Base-by-base conservation (phyloP, 352 stramenopile species). In the Phytophthora pini region DNA sequence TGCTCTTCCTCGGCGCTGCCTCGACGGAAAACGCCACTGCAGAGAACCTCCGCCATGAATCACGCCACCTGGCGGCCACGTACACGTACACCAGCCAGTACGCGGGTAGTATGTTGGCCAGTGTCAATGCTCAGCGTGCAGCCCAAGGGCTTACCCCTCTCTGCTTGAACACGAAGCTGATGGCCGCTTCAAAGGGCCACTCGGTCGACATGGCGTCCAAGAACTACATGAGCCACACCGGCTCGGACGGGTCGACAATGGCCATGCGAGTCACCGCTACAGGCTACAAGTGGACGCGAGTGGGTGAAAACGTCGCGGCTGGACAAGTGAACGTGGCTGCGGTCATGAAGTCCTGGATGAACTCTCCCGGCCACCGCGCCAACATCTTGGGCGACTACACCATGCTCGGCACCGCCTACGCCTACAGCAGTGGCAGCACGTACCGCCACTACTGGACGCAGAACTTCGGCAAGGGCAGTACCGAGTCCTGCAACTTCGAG, bases 391-490 rank as follows among this genome's bases (percentile, higher is more conserved):
- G 68, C 12, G 41, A 58, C 38, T 79, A 76, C 56, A 79, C 62
- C 26, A 61, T 70, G 32, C 63, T 79, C 36, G 67, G 71, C 27
- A 65, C 49, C 0, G 67, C 67, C 4, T 79, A 74, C 45, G 61
- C 67, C 12, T 79, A 71, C 59, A 77, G 24, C 56, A 44, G 51
- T 4, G 29, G 39, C 15, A 72, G 55, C 48, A 75, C 39, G 9
- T 82, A 77, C 59, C 71, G 71, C 36, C 47, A 75, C 61, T 88
- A 80, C 48, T 88, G 79, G 79, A 85, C 74, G 9, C 79, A 88
- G 56, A 53, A 76, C 52, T 88, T 88, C 53, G 72, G 49, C 43
- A 64, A 68, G 17, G 47, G 64, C 15, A 58, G 38, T 9, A 61
- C 45, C 13, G 72, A 79, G 54, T 22, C 13, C 2, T 79, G 72